A percentile compares a stretch with the other conserved stretches of the same genome.
phyloP scores from a whole-genome alignment of 2,329 filamentous ascomycete species.

The Dactylellina sp. region DNA sequence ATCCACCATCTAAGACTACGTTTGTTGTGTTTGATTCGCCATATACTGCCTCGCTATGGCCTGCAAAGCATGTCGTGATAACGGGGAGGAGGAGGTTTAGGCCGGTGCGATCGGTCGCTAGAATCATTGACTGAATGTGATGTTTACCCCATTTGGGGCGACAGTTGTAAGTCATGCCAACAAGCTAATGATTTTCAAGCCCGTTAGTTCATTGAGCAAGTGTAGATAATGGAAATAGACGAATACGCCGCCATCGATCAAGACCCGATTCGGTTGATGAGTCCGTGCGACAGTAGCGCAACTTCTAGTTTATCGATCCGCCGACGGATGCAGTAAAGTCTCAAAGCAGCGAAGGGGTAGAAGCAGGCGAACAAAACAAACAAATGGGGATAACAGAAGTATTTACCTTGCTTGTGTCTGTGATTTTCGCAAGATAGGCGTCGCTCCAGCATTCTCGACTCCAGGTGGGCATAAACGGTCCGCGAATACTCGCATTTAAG shows the following conservation, averaged over 20 bases:
- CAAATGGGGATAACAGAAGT: not conserved
- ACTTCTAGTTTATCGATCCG: too few species aligned
- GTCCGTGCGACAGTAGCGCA: too few species aligned
- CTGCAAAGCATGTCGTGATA: conserved; percentile 60
- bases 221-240: too few species aligned
- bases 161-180: conserved; percentile 64
- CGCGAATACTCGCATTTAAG: conserved; percentile 63
- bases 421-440: conserved; percentile 62
- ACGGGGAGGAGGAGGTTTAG: conserved; percentile 62
- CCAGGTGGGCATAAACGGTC: conserved; percentile 64
- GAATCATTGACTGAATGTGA: conserved; percentile 64
- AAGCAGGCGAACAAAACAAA: not conserved
- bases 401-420: conserved; percentile 61
- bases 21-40: conserved; percentile 62
- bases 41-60: conserved; percentile 60
- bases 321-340: too few species aligned
- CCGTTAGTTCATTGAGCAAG: too few species aligned
- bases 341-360: too few species aligned
- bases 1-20: conserved; percentile 61
- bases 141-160: conserved; percentile 56
- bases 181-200: conserved; percentile 60
- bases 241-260: too few species aligned
- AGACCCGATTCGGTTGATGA: too few species aligned
- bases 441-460: conserved; percentile 63
- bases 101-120: conserved; percentile 64